Evolutionary conservation across 805 yeast species (phyloP), one percentile per base, ranked within the genome.

Genomic region (Barnettozyma wickerhamii): DNA sequence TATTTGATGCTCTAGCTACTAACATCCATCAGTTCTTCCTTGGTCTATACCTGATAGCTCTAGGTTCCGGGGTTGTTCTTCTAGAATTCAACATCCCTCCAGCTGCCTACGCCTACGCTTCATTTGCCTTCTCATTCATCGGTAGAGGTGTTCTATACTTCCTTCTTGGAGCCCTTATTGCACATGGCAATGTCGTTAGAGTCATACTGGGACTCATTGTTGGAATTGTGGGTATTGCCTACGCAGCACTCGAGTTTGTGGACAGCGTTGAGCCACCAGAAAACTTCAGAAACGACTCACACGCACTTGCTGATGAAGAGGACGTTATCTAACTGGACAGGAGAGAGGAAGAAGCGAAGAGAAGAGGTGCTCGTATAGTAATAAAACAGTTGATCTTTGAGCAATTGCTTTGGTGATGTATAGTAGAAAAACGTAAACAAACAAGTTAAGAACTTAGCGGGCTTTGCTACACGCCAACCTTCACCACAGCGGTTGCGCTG

Each of bases 181-280:
- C 77, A 19, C 71, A 68, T 39, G 81, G 76, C 7, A 72, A 79
- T 39, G 59, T 72, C 26, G 62, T 84, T 46, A 72, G 88, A 49
- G 54, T 75, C 29, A 57, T 85, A 32, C 65, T 77, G n/a, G 81
- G 82, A 2, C 47, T 81, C 9, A 37, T 84, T 12, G 65, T 85
- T n/a, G 71, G 77, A 30, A 30, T 77, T 3, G 60, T 79, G 19
- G 96, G 95, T 21, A 56, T 77, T 18, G 74, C 63, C 3, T 87
- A 70, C 61, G 57, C 72, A 36, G 75, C 64, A 1, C 70, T 87
- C 53, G 93, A 87, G 61, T 81, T 83, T 37, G 62, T 84, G 20
- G 88, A 90, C 15, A 75, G 84, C 45, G 68, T 86, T 31, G 81
- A 84, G 39, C 83, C 89, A 21, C 96, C 96, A 15, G 84, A 76